phyloP scores from a whole-genome alignment of 2,329 filamentous ascomycete genomes.

The Emergomyces orientalis region DNA sequence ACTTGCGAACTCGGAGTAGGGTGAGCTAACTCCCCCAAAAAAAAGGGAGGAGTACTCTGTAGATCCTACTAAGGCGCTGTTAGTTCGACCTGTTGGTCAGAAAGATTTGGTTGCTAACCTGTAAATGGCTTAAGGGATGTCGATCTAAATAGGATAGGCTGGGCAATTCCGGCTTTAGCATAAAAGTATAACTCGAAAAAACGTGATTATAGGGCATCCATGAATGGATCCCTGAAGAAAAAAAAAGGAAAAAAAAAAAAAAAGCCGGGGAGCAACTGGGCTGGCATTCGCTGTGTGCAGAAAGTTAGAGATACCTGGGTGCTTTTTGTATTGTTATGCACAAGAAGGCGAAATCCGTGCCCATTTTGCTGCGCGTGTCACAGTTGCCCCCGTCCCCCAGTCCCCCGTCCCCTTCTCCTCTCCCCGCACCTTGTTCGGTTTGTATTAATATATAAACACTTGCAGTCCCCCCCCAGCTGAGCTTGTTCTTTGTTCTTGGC shows the following conservation, averaged over 20 bases:
- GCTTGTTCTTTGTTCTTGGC: not conserved
- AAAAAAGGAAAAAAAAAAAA: too few species aligned
- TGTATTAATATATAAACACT: not conserved
- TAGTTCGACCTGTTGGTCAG: not conserved
- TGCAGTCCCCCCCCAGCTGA: not conserved
- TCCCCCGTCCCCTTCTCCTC: too few species aligned
- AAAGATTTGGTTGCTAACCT: not conserved
- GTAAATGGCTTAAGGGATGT: not conserved
- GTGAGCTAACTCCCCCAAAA: too few species aligned
- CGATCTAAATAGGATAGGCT: conserved; percentile 5
- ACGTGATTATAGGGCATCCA: not conserved
- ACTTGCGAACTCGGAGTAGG: too few species aligned
- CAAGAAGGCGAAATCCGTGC: not conserved
- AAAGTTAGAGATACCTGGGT: too few species aligned
- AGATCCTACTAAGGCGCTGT: too few species aligned
- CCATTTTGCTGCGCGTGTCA: not conserved
- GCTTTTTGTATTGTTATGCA: too few species aligned
- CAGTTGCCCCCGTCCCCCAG: not conserved
- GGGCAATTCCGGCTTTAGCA: not conserved
- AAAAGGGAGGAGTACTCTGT: too few species aligned
- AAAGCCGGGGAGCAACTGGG: too few species aligned
- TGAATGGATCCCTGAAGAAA: too few species aligned
- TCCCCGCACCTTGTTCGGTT: not conserved
- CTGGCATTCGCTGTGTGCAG: too few species aligned
- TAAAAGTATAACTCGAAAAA: not conserved